A percentile compares a stretch with the other conserved stretches of the same genome.
phyloP scores from a whole-genome alignment of 2,329 filamentous ascomycete genomes.

The Botrytis deweyae region DNA sequence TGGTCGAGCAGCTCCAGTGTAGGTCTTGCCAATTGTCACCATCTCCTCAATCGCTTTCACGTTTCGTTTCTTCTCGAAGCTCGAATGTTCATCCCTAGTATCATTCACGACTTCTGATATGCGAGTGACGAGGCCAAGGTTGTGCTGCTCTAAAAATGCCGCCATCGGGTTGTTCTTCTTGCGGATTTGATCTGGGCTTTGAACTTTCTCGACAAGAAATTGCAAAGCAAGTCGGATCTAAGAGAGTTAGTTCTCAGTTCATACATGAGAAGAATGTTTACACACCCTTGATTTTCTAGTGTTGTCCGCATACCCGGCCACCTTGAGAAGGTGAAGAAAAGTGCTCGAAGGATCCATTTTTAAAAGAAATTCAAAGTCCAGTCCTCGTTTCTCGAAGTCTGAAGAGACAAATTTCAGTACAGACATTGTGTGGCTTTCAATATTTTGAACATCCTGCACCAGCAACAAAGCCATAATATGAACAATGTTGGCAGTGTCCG shows the following conservation, averaged over 20 bases:
- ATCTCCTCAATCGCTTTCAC: slow-evolving; percentile 86
- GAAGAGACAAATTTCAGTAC: slow-evolving; percentile 67
- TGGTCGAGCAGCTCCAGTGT: slow-evolving; percentile 76
- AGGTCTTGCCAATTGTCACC: slow-evolving; percentile 70
- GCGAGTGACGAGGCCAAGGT: slow-evolving; percentile 81
- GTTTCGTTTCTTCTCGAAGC: slow-evolving; percentile 70
- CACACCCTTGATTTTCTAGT: slow-evolving; percentile 58
- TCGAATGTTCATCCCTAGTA: slow-evolving; percentile 53
- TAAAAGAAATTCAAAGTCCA: slow-evolving; percentile 61
- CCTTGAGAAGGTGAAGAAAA: slow-evolving; percentile 78
- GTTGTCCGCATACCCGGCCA: slow-evolving; percentile 66
- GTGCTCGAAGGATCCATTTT: slow-evolving; percentile 73
- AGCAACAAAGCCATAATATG: slow-evolving; percentile 60
- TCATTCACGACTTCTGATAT: slow-evolving; percentile 80
- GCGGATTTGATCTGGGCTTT: slow-evolving; percentile 33
- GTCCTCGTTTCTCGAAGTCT: slow-evolving; percentile 62
- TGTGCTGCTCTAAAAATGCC: slow-evolving; percentile 76
- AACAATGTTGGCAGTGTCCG: slow-evolving; percentile 57
- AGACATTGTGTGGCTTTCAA: slow-evolving; percentile 66
- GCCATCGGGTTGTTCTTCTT: slow-evolving; percentile 60
- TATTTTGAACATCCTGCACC: slow-evolving; percentile 54
- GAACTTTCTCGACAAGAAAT: slow-evolving; percentile 43
- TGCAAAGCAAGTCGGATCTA: slow-evolving; percentile 40
- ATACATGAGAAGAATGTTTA: not conserved
- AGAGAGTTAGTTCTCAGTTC: not conserved